A percentile compares a stretch with the other conserved stretches of the same genome.
Conservation (phyloP, 352 stramenopile genomes). For the Phytophthora fragariaefolia region DNA sequence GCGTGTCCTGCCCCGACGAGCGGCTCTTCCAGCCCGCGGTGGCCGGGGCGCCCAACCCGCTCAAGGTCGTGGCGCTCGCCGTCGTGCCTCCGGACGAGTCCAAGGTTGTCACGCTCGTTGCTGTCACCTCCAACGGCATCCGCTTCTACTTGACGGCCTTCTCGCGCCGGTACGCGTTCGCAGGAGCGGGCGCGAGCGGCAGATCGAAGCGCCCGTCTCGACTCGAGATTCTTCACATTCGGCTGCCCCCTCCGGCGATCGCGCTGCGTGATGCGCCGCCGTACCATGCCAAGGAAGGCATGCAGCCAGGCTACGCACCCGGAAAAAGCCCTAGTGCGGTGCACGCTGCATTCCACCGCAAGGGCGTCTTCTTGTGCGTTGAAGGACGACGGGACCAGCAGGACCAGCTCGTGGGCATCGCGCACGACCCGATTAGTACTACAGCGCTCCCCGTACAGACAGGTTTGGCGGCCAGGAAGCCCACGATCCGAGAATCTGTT, state of each 20-base stretch:
- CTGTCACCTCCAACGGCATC: constrained; percentile 92
- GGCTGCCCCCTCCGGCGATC: constrained; percentile 75
- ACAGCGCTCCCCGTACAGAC: constrained; percentile 65
- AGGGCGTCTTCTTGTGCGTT: constrained; percentile 81
- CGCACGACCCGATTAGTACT: constrained; percentile 73
- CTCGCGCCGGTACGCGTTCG: constrained; percentile 61
- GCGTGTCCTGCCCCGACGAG: constrained; percentile 85
- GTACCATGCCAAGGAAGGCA: constrained; percentile 88
- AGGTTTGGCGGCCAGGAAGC: constrained; percentile 56
- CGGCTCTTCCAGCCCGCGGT: constrained; percentile 72
- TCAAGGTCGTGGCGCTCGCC: constrained; percentile 79
- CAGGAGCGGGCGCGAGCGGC: constrained; percentile 39
- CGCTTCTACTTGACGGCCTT: constrained; percentile 94
- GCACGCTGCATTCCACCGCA: constrained; percentile 79
- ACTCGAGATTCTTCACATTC: constrained; percentile 84
- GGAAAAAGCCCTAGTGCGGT: constrained; percentile 83
- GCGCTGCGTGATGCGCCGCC: constrained; percentile 73
- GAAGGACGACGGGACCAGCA: constrained; percentile 81
- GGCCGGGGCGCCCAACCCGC: constrained; percentile 31
- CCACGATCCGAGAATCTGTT: constrained; percentile 78
- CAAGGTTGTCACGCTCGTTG: constrained; percentile 91
- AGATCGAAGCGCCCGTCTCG: constrained; percentile 67
- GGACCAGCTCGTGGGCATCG: constrained; percentile 79
- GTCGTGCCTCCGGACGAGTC: constrained; percentile 76
- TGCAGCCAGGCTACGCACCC: constrained; percentile 81